phyloP scores from a whole-genome alignment of 2,329 filamentous ascomycete species.

The Cyphellophora attinorum region DNA sequence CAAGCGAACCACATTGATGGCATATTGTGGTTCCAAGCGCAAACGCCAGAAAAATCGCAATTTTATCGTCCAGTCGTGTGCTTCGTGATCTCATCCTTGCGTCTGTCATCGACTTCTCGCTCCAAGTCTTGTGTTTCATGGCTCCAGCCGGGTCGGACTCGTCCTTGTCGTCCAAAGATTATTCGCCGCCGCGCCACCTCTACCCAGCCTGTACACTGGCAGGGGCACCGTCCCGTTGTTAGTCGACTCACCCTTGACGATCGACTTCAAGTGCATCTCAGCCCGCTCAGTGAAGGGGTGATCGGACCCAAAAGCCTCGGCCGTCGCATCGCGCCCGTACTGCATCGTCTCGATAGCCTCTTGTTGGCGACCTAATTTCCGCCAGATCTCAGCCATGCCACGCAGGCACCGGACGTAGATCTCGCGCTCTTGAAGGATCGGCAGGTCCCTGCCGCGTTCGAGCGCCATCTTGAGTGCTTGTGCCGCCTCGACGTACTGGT shows the following conservation, averaged over 20 bases:
- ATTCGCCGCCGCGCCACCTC: slow-evolving; percentile 17
- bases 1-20: too few species aligned
- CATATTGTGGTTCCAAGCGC: too few species aligned
- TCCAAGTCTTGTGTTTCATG: slow-evolving; percentile 11
- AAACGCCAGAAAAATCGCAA: too few species aligned
- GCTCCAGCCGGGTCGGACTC: slow-evolving; percentile 16
- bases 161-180: slow-evolving; percentile 18
- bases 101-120: too few species aligned
- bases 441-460: slow-evolving; percentile 12
- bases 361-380: slow-evolving; percentile 12
- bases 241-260: slow-evolving; percentile 12
- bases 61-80: too few species aligned
- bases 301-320: slow-evolving; percentile 16
- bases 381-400: slow-evolving; percentile 17
- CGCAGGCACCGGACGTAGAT: slow-evolving; percentile 19
- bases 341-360: slow-evolving; percentile 18
- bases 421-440: slow-evolving; percentile 16
- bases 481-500: slow-evolving; percentile 12
- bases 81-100: too few species aligned
- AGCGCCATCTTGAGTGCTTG: slow-evolving; percentile 16
- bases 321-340: slow-evolving; percentile 16
- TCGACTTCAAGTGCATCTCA: slow-evolving; percentile 18
- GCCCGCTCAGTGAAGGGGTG: slow-evolving; percentile 18
- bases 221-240: slow-evolving; percentile 14
- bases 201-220: slow-evolving; percentile 18